Evolutionary conservation across 176 grass and related monocot species (phyloP).

Genomic region (Ensete ventricosum): DNA sequence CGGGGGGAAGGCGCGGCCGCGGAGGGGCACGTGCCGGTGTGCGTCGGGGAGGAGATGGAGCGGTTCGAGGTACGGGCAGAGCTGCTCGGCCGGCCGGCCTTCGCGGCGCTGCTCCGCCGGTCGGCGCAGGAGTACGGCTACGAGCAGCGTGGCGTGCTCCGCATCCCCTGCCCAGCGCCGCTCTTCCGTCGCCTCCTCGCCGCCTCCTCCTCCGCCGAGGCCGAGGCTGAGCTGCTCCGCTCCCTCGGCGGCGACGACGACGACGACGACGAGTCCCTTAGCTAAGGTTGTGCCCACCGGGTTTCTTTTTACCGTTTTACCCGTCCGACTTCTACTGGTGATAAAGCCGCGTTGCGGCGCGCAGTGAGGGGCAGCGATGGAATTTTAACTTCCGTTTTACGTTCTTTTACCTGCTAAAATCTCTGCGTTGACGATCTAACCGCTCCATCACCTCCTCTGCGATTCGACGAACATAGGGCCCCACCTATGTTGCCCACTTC

Average conservation of each 20-base stretch:
- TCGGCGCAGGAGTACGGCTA: conserved; percentile 83
- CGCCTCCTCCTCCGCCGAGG: background rate
- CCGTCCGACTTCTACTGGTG: background rate
- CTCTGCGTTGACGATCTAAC: too few species aligned
- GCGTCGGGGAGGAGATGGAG: conserved; percentile 76
- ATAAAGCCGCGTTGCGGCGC: background rate
- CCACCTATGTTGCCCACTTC: too few species aligned
- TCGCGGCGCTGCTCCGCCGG: conserved; percentile 48
- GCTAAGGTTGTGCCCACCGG: background rate
- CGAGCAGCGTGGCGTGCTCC: conserved; percentile 58
- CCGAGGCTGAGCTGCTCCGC: conserved; percentile 9
- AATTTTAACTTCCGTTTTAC: background rate
- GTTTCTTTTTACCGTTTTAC: background rate
- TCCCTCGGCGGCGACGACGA: background rate
- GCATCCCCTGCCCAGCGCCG: conserved; percentile 46
- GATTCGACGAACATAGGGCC: too few species aligned
- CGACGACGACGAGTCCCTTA: background rate
- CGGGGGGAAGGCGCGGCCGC: conserved; percentile 29
- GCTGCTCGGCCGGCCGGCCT: conserved; percentile 52
- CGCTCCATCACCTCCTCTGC: too few species aligned
- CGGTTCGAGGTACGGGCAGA: conserved; percentile 70
- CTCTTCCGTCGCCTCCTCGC: conserved; percentile 51
- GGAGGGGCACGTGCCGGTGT: conserved; percentile 72
- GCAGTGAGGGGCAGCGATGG: background rate
- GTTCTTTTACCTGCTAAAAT: too few species aligned